Conservation (phyloP, 257 asterid genomes). For the Nicotiana tomentosiformis region DNA sequence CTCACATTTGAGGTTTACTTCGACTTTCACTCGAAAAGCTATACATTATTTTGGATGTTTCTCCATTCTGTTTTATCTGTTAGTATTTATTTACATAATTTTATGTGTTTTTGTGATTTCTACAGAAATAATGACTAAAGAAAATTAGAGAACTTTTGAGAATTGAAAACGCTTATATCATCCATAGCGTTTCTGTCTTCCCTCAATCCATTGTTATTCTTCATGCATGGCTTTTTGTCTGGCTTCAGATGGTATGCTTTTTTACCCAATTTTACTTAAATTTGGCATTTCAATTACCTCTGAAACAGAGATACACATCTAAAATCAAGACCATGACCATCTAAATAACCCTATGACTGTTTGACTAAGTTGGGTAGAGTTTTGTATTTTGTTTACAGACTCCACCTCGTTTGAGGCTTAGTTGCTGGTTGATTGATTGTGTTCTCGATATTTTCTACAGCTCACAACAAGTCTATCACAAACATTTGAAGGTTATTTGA, state of each 20-base stretch:
- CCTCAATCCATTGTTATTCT: too few species aligned
- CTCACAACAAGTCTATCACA: neutral
- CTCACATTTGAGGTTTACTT: neutral
- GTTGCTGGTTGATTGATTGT: neutral
- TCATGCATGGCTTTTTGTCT: too few species aligned
- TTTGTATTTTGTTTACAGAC: neutral
- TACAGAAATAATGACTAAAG: neutral
- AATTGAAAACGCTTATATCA: neutral
- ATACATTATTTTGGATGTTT: neutral
- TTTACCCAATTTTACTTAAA: too few species aligned
- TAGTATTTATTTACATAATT: too few species aligned
- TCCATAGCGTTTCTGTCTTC: too few species aligned
- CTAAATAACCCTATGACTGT: neutral
- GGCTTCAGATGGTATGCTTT: too few species aligned
- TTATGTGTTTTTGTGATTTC: neutral
- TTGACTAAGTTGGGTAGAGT: neutral
- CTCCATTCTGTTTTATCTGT: neutral
- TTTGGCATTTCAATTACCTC: too few species aligned
- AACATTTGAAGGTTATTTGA: neutral
- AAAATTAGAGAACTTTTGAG: neutral
- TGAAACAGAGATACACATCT: neutral
- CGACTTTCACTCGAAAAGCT: neutral
- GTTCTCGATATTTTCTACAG: neutral
- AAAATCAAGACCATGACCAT: neutral
- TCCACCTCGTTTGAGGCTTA: neutral